Percentiles rank a stretch among this genome's conserved stretches.
These are phyloP conservation scores for Cardamine occulta DNA, from an alignment of 345 rosid species.

Conservation along the genomic window DNA sequence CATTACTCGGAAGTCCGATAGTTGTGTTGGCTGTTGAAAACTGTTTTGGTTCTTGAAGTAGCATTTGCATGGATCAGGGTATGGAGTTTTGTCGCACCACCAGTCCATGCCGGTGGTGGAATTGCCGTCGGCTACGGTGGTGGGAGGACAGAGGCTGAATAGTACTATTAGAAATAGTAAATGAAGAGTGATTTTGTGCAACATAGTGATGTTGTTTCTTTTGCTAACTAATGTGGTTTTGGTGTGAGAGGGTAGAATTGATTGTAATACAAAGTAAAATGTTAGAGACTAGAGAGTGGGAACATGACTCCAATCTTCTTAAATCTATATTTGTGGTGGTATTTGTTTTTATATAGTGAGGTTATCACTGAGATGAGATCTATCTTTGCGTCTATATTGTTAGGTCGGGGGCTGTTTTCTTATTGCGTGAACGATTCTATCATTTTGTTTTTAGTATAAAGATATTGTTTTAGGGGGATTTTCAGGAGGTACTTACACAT, in stretches of 20 bases:
- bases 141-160: slow-evolving; percentile 38
- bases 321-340: slow-evolving; percentile 19
- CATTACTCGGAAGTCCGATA: slow-evolving; percentile 58
- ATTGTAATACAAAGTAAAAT: neutral
- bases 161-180: slow-evolving; percentile 31
- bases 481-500: neutral
- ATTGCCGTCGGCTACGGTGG: slow-evolving; percentile 26
- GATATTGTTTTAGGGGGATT: neutral
- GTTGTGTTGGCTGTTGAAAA: slow-evolving; percentile 43
- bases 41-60: slow-evolving; percentile 47
- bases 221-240: slow-evolving; percentile 9
- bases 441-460: neutral
- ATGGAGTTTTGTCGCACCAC: slow-evolving; percentile 87
- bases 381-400: neutral
- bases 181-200: slow-evolving; percentile 28
- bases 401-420: slow-evolving; percentile 17
- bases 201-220: slow-evolving; percentile 2
- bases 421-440: slow-evolving; percentile 37
- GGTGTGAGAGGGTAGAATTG: slow-evolving; percentile 2
- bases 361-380: slow-evolving; percentile 16
- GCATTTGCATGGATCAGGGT: slow-evolving; percentile 66
- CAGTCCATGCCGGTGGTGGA: slow-evolving; percentile 41
- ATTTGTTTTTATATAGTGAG: slow-evolving; percentile 2
- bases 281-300: slow-evolving; percentile 25
- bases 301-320: slow-evolving; percentile 26